phyloP scores from a whole-genome alignment of 805 yeast genomes.

The Vanderwaltozyma yarrowii region DNA sequence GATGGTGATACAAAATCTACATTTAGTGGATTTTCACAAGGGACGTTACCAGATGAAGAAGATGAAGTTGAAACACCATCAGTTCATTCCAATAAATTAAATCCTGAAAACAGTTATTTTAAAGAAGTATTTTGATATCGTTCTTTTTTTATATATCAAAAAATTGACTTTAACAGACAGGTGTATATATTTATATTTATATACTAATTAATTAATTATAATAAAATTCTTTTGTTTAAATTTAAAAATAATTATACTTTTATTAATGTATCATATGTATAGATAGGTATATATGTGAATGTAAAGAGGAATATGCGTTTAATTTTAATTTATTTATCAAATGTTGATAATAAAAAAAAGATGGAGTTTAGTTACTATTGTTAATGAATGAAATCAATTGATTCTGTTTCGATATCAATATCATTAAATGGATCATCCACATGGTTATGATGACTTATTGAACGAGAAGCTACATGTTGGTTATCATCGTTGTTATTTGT shows the following conservation, averaged over 20 bases:
- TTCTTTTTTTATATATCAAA: too few relatives aligned
- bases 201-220: too few relatives aligned
- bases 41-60: constrained; percentile 11
- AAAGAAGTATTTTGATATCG: constrained; percentile 18
- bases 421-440: constrained; percentile 1
- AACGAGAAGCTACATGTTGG: background rate
- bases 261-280: too few relatives aligned
- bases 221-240: too few relatives aligned
- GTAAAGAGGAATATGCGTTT: too few relatives aligned
- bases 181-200: too few relatives aligned
- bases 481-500: background rate
- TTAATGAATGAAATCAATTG: constrained; percentile 1
- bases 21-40: constrained; percentile 25
- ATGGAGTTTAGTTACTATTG: too few relatives aligned
- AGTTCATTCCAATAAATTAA: constrained; percentile 2
- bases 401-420: constrained; percentile 2
- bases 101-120: constrained; percentile 16
- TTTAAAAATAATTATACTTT: too few relatives aligned
- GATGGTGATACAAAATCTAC: constrained; percentile 9
- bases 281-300: too few relatives aligned
- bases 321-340: too few relatives aligned
- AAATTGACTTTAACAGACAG: too few relatives aligned
- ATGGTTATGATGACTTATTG: background rate
- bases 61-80: constrained; percentile 3
- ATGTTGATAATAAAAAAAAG: too few relatives aligned